Conservation (phyloP, 2,329 filamentous ascomycete species). For the Ceratocystis cubensis region DNA sequence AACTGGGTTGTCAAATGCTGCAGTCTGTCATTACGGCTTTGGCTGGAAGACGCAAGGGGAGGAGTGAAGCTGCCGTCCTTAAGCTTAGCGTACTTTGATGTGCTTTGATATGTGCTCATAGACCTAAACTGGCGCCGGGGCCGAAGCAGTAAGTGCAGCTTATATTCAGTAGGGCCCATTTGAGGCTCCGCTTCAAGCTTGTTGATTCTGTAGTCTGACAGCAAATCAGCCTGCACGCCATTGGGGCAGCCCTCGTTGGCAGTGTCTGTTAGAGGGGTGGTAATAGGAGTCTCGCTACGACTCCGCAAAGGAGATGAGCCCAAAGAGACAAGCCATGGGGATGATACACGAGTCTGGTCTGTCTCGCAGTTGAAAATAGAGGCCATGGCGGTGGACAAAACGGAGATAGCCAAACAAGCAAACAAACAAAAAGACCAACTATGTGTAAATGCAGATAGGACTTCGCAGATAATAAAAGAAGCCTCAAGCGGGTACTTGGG, state of each 20-base stretch:
- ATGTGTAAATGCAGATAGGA: no score
- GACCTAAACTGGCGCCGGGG: slow-evolving; percentile 60
- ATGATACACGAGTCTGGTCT: slow-evolving; percentile 74
- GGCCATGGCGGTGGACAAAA: slow-evolving; percentile 46
- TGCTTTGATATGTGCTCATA: slow-evolving; percentile 45
- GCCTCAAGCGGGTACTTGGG: neutral
- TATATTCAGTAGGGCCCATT: slow-evolving; percentile 91
- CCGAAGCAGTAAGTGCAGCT: slow-evolving; percentile 76
- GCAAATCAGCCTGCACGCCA: slow-evolving; percentile 29
- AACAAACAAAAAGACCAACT: neutral
- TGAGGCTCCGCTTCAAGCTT: slow-evolving; percentile 83
- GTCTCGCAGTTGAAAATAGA: slow-evolving; percentile 94
- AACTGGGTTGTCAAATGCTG: slow-evolving; percentile 91
- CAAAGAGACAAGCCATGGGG: slow-evolving; percentile 66
- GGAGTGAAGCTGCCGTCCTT: slow-evolving; percentile 22
- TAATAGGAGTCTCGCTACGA: slow-evolving; percentile 21
- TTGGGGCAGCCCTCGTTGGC: neutral
- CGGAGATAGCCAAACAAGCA: slow-evolving; percentile 12
- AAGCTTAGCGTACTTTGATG: slow-evolving; percentile 16
- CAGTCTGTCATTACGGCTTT: slow-evolving; percentile 69
- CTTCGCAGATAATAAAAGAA: neutral
- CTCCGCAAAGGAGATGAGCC: slow-evolving; percentile 26
- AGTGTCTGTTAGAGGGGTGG: slow-evolving; percentile 24
- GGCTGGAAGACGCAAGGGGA: slow-evolving; percentile 39
- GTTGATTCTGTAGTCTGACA: slow-evolving; percentile 53